A percentile compares a stretch with the other conserved stretches of the same genome.
Evolutionary conservation across 2,329 filamentous ascomycete genomes (phyloP).

Genomic region (Exophiala bonariae): DNA sequence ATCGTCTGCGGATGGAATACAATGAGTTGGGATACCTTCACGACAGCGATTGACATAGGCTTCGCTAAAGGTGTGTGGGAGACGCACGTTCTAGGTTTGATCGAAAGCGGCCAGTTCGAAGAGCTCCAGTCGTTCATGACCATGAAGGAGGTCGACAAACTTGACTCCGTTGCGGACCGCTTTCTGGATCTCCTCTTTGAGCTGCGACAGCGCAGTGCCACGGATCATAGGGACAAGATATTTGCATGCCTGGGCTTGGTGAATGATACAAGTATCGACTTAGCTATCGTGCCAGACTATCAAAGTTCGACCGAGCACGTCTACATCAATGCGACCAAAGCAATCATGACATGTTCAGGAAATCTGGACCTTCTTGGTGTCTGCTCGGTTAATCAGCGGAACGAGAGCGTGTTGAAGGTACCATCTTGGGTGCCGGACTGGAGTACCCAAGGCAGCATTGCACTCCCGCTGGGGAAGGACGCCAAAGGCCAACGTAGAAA

Average conservation of each 20-base stretch:
- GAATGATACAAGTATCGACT: not conserved
- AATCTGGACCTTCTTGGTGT: too few relatives aligned
- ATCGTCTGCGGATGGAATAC: conserved; percentile 8
- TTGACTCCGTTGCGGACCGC: not conserved
- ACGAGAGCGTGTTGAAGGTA: too few relatives aligned
- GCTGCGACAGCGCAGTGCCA: conserved; percentile 5
- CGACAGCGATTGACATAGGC: conserved; percentile 1
- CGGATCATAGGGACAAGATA: conserved; percentile 15
- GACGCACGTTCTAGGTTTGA: too few relatives aligned
- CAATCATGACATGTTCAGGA: too few relatives aligned
- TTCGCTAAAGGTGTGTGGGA: conserved; percentile 7
- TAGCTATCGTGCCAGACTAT: conserved; percentile 17
- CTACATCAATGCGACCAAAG: conserved; percentile 7
- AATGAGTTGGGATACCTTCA: conserved; percentile 10
- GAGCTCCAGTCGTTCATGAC: conserved; percentile 5
- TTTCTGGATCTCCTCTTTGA: conserved; percentile 13
- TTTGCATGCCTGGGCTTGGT: conserved; percentile 17
- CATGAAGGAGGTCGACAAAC: not conserved
- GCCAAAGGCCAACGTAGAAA: too few relatives aligned
- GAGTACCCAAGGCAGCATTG: too few relatives aligned
- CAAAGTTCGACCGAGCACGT: conserved; percentile 12
- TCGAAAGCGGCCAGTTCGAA: conserved; percentile 8
- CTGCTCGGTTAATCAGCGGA: too few relatives aligned
- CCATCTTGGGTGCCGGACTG: too few relatives aligned
- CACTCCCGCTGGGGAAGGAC: too few relatives aligned